A percentile compares a stretch with the other conserved stretches of the same genome.
Conservation (phyloP, 257 asterid species). For the Thymus mandschuricus region DNA sequence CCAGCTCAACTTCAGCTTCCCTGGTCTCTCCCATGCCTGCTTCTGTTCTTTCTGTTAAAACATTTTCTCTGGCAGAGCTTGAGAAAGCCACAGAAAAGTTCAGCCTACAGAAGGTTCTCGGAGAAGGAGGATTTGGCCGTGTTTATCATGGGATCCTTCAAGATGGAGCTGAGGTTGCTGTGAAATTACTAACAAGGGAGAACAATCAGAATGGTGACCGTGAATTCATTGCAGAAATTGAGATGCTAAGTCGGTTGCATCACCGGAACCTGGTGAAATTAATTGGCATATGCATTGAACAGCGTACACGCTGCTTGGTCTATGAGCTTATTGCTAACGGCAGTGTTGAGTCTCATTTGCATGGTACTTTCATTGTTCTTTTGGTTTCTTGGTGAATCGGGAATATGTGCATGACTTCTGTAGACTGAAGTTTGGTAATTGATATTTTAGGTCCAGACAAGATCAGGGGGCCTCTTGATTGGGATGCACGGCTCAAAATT, state of each 20-base stretch:
- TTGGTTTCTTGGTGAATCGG: conserved; percentile 15
- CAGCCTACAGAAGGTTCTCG: conserved; percentile 70
- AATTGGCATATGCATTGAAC: conserved; percentile 93
- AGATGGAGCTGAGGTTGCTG: conserved; percentile 84
- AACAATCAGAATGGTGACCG: conserved; percentile 87
- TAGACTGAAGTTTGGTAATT: conserved; percentile 11
- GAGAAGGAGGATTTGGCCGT: conserved; percentile 99
- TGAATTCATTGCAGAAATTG: conserved; percentile 96
- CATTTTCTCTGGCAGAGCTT: conserved; percentile 83
- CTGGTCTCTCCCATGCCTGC: conserved; percentile 77
- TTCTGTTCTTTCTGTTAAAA: conserved; percentile 82
- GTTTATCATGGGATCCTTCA: conserved; percentile 86
- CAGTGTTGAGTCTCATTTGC: conserved; percentile 97
- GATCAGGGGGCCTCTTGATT: conserved; percentile 69
- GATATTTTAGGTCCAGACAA: conserved; percentile 70
- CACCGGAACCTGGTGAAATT: conserved; percentile 97
- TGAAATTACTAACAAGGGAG: conserved; percentile 73
- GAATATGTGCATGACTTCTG: conserved; percentile 5
- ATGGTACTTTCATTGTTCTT: conserved; percentile 55
- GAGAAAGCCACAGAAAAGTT: conserved; percentile 92
- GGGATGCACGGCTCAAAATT: conserved; percentile 95
- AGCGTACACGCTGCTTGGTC: conserved; percentile 77
- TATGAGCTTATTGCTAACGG: conserved; percentile 92
- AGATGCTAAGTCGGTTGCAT: conserved; percentile 97
- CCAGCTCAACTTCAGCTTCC: conserved; percentile 83